Evolutionary conservation across 306 rosid species (phyloP), one percentile per base, ranked within the genome.

Genomic region (Medicago lupulina): DNA sequence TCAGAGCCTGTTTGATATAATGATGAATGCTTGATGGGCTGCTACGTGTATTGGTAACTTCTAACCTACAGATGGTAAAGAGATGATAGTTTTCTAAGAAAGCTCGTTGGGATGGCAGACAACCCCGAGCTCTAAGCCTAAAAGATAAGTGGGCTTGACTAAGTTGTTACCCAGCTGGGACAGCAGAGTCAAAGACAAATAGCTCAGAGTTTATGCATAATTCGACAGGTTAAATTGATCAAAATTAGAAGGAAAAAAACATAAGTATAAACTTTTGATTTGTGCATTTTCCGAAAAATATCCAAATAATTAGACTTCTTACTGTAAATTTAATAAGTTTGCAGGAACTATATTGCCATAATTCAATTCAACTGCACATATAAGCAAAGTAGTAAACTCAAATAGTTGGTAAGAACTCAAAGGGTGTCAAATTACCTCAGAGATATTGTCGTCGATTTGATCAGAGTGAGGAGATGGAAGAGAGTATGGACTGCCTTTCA

Each of bases 401-500:
- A 57, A 23, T 39, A 12, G 60, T 38, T 67, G 11, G 64, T 15
- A n/a, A 9, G 28, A 59, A 74, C 19, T 43, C 31, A 57, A 17
- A 43, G 65, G 61, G 76, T 38, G 36, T 64, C 28, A 69, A 70
- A 9, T 80, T 86, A 92, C 98, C 97, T 88, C 98, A 31, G 98
- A 94, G 38, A 86, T 66, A 76, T 69, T 80, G 80, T 90, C 96
- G 70, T 85, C 96, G 4, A 19, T 17, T 67, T 67, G 83, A 79
- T 92, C 96, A 53, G 97, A 83, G 75, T 54, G 87, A 14, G 96
- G 96, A 61, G 97, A 92, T 40, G 90, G 84, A 67, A 83, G 83
- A n/a, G 87, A 75, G 71, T 77, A 79, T 49, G 79, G 70, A 47
- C 91, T 84, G 55, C 92, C 92, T 80, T 92, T 92, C 79, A 95